phyloP scores from a whole-genome alignment of 2,329 filamentous ascomycete species.

The Aureobasidium sp. region DNA sequence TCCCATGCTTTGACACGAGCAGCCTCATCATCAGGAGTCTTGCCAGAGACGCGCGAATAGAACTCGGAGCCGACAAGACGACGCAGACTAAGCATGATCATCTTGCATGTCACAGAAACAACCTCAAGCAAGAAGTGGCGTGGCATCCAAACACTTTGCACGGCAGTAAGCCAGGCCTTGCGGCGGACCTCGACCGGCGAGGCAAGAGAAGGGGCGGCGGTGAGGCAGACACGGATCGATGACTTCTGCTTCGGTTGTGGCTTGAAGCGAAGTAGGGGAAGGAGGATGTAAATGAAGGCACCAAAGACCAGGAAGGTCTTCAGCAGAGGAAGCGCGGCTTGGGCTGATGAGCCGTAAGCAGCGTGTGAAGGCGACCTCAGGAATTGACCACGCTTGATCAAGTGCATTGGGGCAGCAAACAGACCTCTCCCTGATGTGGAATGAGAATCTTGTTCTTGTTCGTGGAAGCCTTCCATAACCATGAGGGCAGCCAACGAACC shows the following conservation, averaged over 20 bases:
- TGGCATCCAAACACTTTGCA: conserved; percentile 88
- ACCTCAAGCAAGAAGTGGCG: conserved; percentile 81
- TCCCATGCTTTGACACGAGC: conserved; percentile 87
- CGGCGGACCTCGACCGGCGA: conserved; percentile 78
- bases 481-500: conserved; percentile 87
- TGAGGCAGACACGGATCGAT: conserved; percentile 29
- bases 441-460: conserved; percentile 50
- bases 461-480: conserved; percentile 74
- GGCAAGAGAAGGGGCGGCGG: conserved; percentile 59
- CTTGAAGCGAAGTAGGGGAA: conserved; percentile 49
- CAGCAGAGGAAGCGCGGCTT: conserved; percentile 34
- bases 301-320: conserved; percentile 44
- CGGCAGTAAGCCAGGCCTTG: conserved; percentile 85
- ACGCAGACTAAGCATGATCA: conserved; percentile 69
- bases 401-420: conserved; percentile 32
- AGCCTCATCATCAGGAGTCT: conserved; percentile 75
- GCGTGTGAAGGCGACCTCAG: conserved; percentile 1
- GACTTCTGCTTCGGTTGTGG: conserved; percentile 44
- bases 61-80: conserved; percentile 67
- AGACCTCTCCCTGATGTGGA: conserved; percentile 32
- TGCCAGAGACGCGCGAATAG: conserved; percentile 71
- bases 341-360: conserved; percentile 10
- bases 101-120: conserved; percentile 70
- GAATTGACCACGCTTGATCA: conserved; percentile 23
- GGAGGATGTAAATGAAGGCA: conserved; percentile 48